Evolutionary conservation across 176 grass and related monocot genomes (phyloP), one percentile per base, ranked within the genome.

Genomic region (Miscanthus lutarioriparius): DNA sequence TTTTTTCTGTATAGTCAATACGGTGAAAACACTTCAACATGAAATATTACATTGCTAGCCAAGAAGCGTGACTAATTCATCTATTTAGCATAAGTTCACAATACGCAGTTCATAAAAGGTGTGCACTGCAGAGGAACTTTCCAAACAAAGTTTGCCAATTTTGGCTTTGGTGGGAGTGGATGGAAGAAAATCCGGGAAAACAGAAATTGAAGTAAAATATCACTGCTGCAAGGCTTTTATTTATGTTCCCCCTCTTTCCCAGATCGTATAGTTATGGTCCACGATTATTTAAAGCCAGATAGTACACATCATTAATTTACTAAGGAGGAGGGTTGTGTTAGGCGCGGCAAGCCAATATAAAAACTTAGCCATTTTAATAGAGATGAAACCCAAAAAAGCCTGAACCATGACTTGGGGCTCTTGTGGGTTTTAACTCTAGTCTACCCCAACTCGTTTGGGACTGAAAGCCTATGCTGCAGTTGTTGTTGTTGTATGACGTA

Each of bases 401-500:
- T n/a, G n/a, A n/a, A n/a, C n/a, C n/a, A n/a, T n/a, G n/a, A n/a
- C n/a, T n/a, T n/a, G n/a, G n/a, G n/a, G n/a, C n/a, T n/a, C n/a
- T n/a, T n/a, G n/a, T n/a, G n/a, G n/a, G n/a, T n/a, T n/a, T n/a
- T n/a, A n/a, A n/a, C n/a, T n/a, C n/a, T n/a, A n/a, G n/a, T n/a
- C n/a, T n/a, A n/a, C n/a, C n/a, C n/a, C n/a, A n/a, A n/a, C n/a
- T n/a, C n/a, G n/a, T n/a, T n/a, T n/a, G n/a, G n/a, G n/a, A n/a
- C n/a, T n/a, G n/a, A n/a, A n/a, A n/a, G n/a, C n/a, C n/a, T n/a
- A n/a, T n/a, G n/a, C n/a, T n/a, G n/a, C n/a, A n/a, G n/a, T n/a
- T n/a, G n/a, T n/a, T n/a, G n/a, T n/a, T n/a, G n/a, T n/a, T n/a
- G 70, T 78, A 79, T 66, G 73, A 86, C 38, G 28, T 79, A 40